These are phyloP conservation scores for Alternaria longipes DNA, from an alignment of 2,329 filamentous ascomycete species.

Conservation along the genomic window DNA sequence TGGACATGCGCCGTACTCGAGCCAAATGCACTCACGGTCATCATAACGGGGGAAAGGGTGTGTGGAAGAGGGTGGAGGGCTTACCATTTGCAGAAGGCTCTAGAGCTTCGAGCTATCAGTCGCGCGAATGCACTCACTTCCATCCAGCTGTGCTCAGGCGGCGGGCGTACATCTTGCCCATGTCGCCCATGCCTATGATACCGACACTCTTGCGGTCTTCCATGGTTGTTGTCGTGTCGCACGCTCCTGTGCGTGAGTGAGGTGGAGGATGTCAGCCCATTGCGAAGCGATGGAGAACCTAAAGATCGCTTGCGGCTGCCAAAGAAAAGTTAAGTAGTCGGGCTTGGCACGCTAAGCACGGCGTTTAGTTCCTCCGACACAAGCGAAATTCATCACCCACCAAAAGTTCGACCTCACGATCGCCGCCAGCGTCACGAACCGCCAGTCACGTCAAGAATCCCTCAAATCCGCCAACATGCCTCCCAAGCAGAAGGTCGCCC, in stretches of 20 bases:
- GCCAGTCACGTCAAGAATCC: conserved; percentile 39
- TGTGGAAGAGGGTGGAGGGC: conserved; percentile 25
- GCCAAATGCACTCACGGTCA: conserved; percentile 99
- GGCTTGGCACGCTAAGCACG: conserved; percentile 25
- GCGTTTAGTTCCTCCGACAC: conserved; percentile 24
- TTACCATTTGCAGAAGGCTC: conserved; percentile 35
- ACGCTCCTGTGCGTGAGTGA: conserved; percentile 33
- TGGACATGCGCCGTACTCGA: conserved; percentile 84
- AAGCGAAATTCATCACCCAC: conserved; percentile 25
- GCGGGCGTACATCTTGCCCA: conserved; percentile 98
- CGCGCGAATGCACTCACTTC: conserved; percentile 73
- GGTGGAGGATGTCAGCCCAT: conserved; percentile 44
- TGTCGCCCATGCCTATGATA: conserved; percentile 98
- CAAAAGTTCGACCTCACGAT: conserved; percentile 33
- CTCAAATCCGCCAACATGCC: conserved; percentile 69
- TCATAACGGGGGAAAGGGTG: conserved; percentile 67
- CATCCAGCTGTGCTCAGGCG: conserved; percentile 90
- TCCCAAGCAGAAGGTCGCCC: conserved; percentile 85
- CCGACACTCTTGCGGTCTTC: conserved; percentile 78
- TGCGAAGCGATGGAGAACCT: conserved; percentile 23
- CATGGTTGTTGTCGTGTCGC: conserved; percentile 55
- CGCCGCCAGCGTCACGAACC: conserved; percentile 34
- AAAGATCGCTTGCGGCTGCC: conserved; percentile 19
- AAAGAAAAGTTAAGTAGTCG: conserved; percentile 29
- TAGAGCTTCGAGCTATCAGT: conserved; percentile 21